Conservation (phyloP, 2,329 filamentous ascomycete species). For the Pseudogymnoascus pannorum region DNA sequence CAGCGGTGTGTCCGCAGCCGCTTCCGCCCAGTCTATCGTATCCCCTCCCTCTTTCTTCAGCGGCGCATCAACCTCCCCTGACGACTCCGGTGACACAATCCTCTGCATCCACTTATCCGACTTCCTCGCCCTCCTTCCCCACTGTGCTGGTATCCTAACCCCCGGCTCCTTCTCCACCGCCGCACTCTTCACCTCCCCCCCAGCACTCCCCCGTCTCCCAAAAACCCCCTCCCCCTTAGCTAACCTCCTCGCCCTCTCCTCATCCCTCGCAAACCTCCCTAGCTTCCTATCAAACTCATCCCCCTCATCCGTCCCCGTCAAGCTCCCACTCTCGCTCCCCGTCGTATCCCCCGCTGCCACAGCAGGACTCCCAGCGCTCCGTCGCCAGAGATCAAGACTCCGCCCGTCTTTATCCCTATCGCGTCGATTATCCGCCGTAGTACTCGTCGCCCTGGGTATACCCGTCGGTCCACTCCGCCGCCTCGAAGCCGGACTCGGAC, state of each 20-base stretch:
- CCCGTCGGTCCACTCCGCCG: not conserved
- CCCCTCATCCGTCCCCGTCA: not conserved
- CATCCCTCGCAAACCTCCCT: slow-evolving; percentile 7
- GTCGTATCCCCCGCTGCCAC: not conserved
- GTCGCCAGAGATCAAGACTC: not conserved
- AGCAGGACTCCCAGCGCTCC: not conserved
- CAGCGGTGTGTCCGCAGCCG: slow-evolving; percentile 14
- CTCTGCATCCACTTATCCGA: slow-evolving; percentile 16
- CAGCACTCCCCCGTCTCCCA: not conserved
- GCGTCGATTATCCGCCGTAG: not conserved
- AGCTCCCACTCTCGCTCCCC: not conserved
- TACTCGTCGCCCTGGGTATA: not conserved
- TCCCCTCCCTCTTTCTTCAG: not conserved
- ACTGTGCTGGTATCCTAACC: slow-evolving; percentile 15
- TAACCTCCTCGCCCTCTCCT: slow-evolving; percentile 2
- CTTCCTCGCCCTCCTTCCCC: slow-evolving; percentile 17
- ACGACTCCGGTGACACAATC: slow-evolving; percentile 18
- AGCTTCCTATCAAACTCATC: slow-evolving; percentile 14
- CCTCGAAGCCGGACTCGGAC: slow-evolving; percentile 20
- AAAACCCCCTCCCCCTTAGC: slow-evolving; percentile 4
- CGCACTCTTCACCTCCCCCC: slow-evolving; percentile 11
- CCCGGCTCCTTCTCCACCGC: slow-evolving; percentile 18
- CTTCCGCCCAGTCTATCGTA: not conserved
- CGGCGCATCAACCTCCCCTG: slow-evolving; percentile 13
- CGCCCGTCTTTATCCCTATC: not conserved